phyloP scores from a whole-genome alignment of 306 rosid species.

The Ziziphus jujuba region DNA sequence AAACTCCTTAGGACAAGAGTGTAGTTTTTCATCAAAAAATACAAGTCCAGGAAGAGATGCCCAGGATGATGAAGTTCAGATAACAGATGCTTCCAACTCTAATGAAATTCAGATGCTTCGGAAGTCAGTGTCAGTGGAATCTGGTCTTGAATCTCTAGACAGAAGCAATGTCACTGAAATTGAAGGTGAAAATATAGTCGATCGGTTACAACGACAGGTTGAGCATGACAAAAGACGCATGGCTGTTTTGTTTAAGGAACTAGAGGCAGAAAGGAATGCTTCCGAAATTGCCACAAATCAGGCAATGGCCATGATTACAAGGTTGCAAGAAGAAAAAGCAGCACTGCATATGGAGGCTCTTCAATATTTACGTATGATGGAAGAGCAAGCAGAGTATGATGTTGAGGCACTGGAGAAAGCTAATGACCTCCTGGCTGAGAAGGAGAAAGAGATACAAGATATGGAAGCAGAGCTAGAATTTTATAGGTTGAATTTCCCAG shows the following conservation, averaged over 20 bases:
- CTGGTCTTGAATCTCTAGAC: constrained; percentile 60
- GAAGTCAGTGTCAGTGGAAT: constrained; percentile 47
- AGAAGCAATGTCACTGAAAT: constrained; percentile 51
- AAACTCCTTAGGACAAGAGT: constrained; percentile 12
- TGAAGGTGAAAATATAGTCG: constrained; percentile 55
- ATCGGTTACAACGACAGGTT: constrained; percentile 51
- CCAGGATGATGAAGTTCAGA: constrained; percentile 31
- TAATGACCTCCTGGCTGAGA: constrained; percentile 72
- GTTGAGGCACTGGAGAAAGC: constrained; percentile 75
- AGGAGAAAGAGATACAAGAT: constrained; percentile 77
- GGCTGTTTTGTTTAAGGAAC: constrained; percentile 53
- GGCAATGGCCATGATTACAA: constrained; percentile 96
- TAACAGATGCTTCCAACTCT: constrained; percentile 29
- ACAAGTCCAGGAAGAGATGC: constrained; percentile 17
- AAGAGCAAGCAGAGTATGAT: constrained; percentile 96
- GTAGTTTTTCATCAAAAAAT: constrained; percentile 24
- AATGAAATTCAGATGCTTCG: constrained; percentile 31
- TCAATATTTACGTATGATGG: constrained; percentile 93
- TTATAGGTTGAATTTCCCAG: constrained; percentile 37
- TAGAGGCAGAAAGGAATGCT: constrained; percentile 90
- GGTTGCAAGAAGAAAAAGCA: constrained; percentile 95
- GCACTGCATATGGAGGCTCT: constrained; percentile 85
- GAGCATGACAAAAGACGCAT: constrained; percentile 58
- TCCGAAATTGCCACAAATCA: constrained; percentile 73
- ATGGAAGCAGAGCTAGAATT: constrained; percentile 76